These are phyloP conservation scores for Xylaria sp. DNA, from an alignment of 2,329 filamentous ascomycete genomes.

Conservation along the genomic window DNA sequence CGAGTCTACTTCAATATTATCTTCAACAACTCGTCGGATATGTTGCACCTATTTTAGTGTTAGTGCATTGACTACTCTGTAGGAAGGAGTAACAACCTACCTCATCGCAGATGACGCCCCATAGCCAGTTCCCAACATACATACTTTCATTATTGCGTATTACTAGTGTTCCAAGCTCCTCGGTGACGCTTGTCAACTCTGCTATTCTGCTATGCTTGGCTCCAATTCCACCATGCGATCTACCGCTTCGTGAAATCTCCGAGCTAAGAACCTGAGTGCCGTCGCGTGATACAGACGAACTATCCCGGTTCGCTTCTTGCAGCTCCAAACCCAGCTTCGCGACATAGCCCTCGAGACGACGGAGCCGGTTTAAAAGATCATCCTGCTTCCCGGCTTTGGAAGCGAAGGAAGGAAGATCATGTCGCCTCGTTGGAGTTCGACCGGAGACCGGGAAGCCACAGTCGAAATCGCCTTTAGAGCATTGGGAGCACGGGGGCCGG, in stretches of 20 bases:
- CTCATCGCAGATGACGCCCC: conserved; percentile 28
- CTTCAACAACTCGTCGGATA: conserved; percentile 28
- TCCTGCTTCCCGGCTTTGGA: conserved; percentile 16
- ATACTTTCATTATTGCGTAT: conserved; percentile 21
- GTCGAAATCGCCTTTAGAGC: conserved; percentile 20
- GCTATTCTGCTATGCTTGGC: not conserved
- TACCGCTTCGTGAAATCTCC: not conserved
- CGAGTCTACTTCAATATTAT: conserved; percentile 15
- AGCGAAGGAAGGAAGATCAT: conserved; percentile 24
- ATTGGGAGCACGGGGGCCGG: conserved; percentile 16
- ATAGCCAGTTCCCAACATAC: conserved; percentile 29
- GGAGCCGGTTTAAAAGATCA: conserved; percentile 24
- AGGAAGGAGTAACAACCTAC: not conserved
- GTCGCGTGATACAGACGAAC: not conserved
- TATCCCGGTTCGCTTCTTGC: not conserved
- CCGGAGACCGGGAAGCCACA: conserved; percentile 27
- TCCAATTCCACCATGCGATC: not conserved
- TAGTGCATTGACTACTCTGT: not conserved
- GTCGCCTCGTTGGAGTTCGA: conserved; percentile 27
- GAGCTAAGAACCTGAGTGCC: not conserved
- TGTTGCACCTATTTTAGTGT: conserved; percentile 20
- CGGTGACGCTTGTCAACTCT: conserved; percentile 18
- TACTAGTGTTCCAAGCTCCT: conserved; percentile 26
- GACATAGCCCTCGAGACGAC: conserved; percentile 26
- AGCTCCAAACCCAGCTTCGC: conserved; percentile 7